These are phyloP conservation scores for Onygenales sp. DNA, from an alignment of 2,329 filamentous ascomycete genomes.

Conservation along the genomic window DNA sequence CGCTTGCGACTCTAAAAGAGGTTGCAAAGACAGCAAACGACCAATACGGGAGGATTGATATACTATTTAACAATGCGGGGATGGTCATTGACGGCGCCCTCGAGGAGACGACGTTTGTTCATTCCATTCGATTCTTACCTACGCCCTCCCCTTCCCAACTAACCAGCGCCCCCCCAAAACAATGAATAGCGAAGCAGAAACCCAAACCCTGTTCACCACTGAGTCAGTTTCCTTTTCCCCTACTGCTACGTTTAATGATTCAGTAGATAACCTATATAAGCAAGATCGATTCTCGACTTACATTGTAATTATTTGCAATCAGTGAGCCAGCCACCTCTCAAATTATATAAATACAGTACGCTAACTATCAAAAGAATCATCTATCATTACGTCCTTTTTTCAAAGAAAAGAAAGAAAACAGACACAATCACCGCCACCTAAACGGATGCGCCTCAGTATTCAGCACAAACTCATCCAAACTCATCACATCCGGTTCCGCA, in stretches of 20 bases:
- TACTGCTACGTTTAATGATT: too few species aligned
- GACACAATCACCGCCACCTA: constrained; percentile 14
- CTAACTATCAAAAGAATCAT: too few species aligned
- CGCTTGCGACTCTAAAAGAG: constrained; percentile 11
- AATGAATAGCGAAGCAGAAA: constrained; percentile 12
- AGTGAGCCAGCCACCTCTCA: too few species aligned
- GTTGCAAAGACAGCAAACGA: constrained; percentile 12
- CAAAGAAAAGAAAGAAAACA: too few species aligned
- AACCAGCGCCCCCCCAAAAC: background rate
- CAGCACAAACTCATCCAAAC: constrained; percentile 58
- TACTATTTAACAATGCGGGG: constrained; percentile 28
- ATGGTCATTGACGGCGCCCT: constrained; percentile 16
- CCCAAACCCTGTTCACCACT: constrained; percentile 21
- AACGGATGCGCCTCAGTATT: constrained; percentile 47
- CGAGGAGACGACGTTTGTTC: too few species aligned
- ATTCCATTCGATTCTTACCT: background rate
- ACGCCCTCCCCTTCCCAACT: background rate
- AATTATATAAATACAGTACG: too few species aligned
- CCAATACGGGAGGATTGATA: constrained; percentile 20
- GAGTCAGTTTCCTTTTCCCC: too few species aligned
- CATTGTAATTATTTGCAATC: too few species aligned
- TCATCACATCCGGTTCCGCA: constrained; percentile 52
- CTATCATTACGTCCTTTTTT: too few species aligned
- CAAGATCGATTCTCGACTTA: too few species aligned
- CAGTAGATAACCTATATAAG: too few species aligned